Percentiles rank a stretch among this genome's conserved stretches.
phyloP scores from a whole-genome alignment of 1,139 yeast species.

The Yamadazyma atmosphaerica region DNA sequence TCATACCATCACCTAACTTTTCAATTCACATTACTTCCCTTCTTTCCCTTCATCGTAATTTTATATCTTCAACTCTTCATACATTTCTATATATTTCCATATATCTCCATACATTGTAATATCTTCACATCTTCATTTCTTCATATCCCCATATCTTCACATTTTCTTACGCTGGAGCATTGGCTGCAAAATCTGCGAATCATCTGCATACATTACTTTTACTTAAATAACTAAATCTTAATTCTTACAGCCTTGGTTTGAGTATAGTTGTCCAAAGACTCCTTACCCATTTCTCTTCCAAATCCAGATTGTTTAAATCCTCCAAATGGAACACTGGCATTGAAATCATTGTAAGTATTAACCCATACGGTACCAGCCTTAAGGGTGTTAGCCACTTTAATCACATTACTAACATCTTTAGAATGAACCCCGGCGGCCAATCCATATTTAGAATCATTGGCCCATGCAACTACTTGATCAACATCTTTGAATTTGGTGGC shows the following conservation, averaged over 20 bases:
- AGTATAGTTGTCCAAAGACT: conserved; percentile 80
- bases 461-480: conserved; percentile 68
- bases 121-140: not conserved
- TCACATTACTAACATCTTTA: conserved; percentile 64
- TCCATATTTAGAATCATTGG: conserved; percentile 77
- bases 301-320: conserved; percentile 87
- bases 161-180: too few relatives aligned
- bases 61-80: too few relatives aligned
- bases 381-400: conserved; percentile 63
- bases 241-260: conserved; percentile 80
- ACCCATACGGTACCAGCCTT: conserved; percentile 86
- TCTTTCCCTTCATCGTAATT: too few relatives aligned
- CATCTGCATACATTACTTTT: not conserved
- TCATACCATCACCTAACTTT: too few relatives aligned
- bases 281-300: conserved; percentile 90
- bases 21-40: too few relatives aligned
- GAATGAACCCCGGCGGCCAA: conserved; percentile 84
- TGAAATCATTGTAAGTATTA: conserved; percentile 83
- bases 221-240: not conserved
- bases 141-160: not conserved
- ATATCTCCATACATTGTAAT: too few relatives aligned
- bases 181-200: too few relatives aligned
- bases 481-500: conserved; percentile 69
- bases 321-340: conserved; percentile 79
- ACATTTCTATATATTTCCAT: too few relatives aligned